Evolutionary conservation across 2,329 filamentous ascomycete genomes (phyloP), one percentile per base, ranked within the genome.

Genomic region (Bipolaris bicolor): DNA sequence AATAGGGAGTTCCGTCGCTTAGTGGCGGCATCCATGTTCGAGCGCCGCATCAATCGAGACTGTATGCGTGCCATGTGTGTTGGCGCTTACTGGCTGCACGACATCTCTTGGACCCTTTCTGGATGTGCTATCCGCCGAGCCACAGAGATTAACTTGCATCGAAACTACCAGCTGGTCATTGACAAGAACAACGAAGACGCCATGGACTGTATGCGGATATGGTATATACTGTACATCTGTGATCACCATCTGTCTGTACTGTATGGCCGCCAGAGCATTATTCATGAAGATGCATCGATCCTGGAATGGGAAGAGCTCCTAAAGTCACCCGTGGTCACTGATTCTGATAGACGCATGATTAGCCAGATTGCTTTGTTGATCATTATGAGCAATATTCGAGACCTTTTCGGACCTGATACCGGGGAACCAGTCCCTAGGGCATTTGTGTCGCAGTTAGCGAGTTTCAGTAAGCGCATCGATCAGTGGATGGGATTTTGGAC

Each of bases 181-280:
- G 60, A 68, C 1, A 77, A 76, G 15, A 70, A 74, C 20, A 76
- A 72, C 11, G 75, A 78, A 11, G 80, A 83, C 41, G 79, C 79
- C 0, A 78, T 79, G 54, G 84, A 87, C 55, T 81, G 82, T 34
- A 80, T 86, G 3, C 79, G 86, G 18, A 72, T 88, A 11, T 88
- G 86, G 86, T 88, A 87, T 68, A 51, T 69, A 7, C 46, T 71
- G 0, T 89, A 88, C 64, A 84, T 88, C 1, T 88, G 86, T 65
- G 86, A 89, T 64, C 86, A 88, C 59, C 86, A 89, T 68, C 84
- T 88, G 26, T 85, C 84, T 16, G 87, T 86, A 20, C 75, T 86
- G 0, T 87, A 88, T 52, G 84, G 84, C 2, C 78, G 86, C 2
- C 83, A 84, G 1, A 82, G 84, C 0, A 82, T 86, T 7, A 83